Conservation (phyloP, 805 yeast species). For the Yarrowia osloensis region DNA sequence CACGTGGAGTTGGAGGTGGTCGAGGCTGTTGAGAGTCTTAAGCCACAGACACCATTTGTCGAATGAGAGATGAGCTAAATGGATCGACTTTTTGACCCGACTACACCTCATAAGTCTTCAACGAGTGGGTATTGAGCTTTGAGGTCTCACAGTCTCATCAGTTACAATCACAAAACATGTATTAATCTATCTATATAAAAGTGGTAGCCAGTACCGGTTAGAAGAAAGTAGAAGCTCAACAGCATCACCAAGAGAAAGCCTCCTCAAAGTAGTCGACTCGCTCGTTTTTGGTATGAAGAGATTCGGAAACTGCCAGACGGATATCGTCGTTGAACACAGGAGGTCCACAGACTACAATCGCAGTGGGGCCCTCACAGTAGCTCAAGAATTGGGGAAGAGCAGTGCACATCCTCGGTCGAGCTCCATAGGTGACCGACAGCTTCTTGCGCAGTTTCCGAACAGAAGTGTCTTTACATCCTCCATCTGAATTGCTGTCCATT, state of each 20-base stretch:
- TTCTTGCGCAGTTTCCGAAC: neutral
- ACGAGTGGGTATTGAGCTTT: no score
- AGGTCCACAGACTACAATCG: constrained; percentile 55
- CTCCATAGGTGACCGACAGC: constrained; percentile 44
- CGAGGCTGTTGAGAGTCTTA: no score
- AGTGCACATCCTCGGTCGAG: neutral
- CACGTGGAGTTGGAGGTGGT: neutral
- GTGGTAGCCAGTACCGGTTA: neutral
- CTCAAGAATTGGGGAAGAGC: constrained; percentile 6
- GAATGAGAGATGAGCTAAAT: no score
- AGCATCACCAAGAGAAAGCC: constrained; percentile 60
- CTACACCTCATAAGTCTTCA: no score
- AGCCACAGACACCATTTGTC: no score
- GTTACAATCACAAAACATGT: neutral
- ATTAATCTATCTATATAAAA: neutral
- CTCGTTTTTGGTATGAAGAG: constrained; percentile 46
- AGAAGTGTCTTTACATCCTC: neutral
- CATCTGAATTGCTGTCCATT: constrained; percentile 36
- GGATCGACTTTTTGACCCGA: no score
- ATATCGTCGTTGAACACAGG: constrained; percentile 57
- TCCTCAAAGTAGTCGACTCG: constrained; percentile 70
- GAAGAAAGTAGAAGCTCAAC: neutral
- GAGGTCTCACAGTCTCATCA: no score
- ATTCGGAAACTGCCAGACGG: constrained; percentile 51
- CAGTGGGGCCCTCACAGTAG: constrained; percentile 11